phyloP scores from a whole-genome alignment of 768 basidiomycete genomes.

The Leccinum uliginosum region DNA sequence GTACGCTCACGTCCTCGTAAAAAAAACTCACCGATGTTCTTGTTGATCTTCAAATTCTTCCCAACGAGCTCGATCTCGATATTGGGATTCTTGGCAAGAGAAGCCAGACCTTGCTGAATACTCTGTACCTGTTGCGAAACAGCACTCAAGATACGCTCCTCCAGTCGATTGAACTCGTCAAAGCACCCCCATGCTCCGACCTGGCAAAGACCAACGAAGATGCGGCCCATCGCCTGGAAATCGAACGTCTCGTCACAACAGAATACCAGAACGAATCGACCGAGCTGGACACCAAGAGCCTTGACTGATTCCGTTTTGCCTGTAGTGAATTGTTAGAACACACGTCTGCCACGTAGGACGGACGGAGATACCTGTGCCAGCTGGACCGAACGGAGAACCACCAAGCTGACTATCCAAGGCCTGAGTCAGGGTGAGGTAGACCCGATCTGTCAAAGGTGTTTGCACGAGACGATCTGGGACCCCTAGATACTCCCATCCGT shows the following conservation, averaged over 20 bases:
- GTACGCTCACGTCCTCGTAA: neutral
- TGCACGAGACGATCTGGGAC: slow-evolving; percentile 96
- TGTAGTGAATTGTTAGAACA: slow-evolving; percentile 26
- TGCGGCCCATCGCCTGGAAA: slow-evolving; percentile 99
- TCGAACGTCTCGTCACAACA: slow-evolving; percentile 99
- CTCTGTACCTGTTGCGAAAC: slow-evolving; percentile 99
- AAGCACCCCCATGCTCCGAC: slow-evolving; percentile 99
- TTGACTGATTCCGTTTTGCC: slow-evolving; percentile 99
- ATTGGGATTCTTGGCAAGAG: slow-evolving; percentile 76
- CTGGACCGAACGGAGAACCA: slow-evolving; percentile 96
- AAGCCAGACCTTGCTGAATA: slow-evolving; percentile 93
- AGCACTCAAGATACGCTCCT: slow-evolving; percentile 95
- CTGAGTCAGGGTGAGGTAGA: slow-evolving; percentile 94
- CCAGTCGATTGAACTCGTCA: slow-evolving; percentile 96
- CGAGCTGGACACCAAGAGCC: slow-evolving; percentile 94
- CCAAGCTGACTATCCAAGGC: slow-evolving; percentile 93
- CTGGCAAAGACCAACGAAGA: slow-evolving; percentile 97
- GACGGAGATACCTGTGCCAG: slow-evolving; percentile 74
- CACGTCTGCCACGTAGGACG: neutral
- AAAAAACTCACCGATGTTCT: slow-evolving; percentile 70
- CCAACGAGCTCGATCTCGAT: slow-evolving; percentile 95
- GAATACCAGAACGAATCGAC: slow-evolving; percentile 99
- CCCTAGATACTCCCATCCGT: slow-evolving; percentile 98
- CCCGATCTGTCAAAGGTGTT: slow-evolving; percentile 94
- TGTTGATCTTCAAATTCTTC: slow-evolving; percentile 88